Percentiles rank a stretch among this genome's conserved stretches.
phyloP scores from a whole-genome alignment of 768 basidiomycete genomes.

The Xerocomus brunneocitrinus region DNA sequence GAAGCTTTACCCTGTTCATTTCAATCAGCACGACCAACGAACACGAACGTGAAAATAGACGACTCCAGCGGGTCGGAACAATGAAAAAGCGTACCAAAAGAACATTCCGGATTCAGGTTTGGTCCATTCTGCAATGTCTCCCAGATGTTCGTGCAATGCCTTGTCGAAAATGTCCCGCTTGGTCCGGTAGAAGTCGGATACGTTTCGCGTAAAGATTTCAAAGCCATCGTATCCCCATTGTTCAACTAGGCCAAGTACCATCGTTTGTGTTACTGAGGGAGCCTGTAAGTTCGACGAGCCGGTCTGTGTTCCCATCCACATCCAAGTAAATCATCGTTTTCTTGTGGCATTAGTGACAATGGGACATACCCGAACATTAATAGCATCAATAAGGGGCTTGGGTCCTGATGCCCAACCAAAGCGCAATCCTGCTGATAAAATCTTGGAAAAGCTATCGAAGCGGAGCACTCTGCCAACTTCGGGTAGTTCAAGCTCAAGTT shows the following conservation, averaged over 20 bases:
- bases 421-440: constrained; percentile 65
- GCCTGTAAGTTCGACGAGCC: constrained; percentile 61
- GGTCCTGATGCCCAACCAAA: constrained; percentile 76
- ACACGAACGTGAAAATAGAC: constrained; percentile 3
- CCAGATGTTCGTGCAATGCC: constrained; percentile 63
- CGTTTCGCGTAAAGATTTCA: constrained; percentile 52
- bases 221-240: constrained; percentile 77
- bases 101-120: constrained; percentile 57
- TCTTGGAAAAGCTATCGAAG: constrained; percentile 84
- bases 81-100: constrained; percentile 53
- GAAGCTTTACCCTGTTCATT: constrained; percentile 52
- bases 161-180: constrained; percentile 71
- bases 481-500: constrained; percentile 59
- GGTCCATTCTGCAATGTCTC: background rate
- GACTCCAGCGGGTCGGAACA: background rate
- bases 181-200: constrained; percentile 60
- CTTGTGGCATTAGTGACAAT: background rate
- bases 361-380: constrained; percentile 57
- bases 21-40: background rate
- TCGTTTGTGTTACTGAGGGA: constrained; percentile 53
- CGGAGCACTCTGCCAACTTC: constrained; percentile 70
- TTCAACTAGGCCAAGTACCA: constrained; percentile 49
- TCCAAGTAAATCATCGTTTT: background rate
- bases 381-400: constrained; percentile 46
- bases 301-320: constrained; percentile 37